Base-by-base conservation (phyloP, 2,329 filamentous ascomycete species). In the Cryphonectria nitschkei region DNA sequence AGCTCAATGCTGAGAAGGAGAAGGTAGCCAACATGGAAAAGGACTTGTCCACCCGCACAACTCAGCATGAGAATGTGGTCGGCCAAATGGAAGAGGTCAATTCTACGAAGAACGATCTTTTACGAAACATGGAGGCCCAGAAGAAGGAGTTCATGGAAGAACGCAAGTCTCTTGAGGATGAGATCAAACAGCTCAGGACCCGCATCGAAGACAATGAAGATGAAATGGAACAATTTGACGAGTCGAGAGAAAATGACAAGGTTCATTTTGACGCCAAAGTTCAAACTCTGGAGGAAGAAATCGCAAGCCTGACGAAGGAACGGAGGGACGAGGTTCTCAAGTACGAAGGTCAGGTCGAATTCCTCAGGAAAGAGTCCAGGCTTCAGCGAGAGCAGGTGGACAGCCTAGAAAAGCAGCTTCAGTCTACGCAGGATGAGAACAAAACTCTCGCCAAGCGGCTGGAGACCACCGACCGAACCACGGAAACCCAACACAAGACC, bases 61-160 rank as follows among this genome's bases (percentile, higher is more conserved):
- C 84, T 66, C 87, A 86, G 75, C 88, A 88, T 78, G 87, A 84
- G 75, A 86, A 89, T 75, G 88, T 88, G 77, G 90, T 87, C 82
- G 88, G 84, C 76, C 91, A 90, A 76, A 88, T 97, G 73, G 90
- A 96, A 74, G 95, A 98, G 79, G 93, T 89, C 7, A 93, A 96
- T 75, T 95, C 93, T 2, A 98, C 93, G 0, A 99, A 99, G 80
- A 92, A 93, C 76, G 96, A 98, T 79, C 88, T 99, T 13, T 90
- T 99, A 81, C 92, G 93, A 74, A 99, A 99, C 77, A 93, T 99
- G 83, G 94, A 98, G 78, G 92, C 95, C 16, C 88, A 97, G 74
- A 94, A 98, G 80, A 90, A 89, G 37, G 96, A 98, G 77, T 98
- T 97, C 75, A 86, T 92, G 50, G 90, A 91, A 65, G 95, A 98